phyloP scores from a whole-genome alignment of 1,284 basidiomycete species.

The Heimioporus retisporus region DNA sequence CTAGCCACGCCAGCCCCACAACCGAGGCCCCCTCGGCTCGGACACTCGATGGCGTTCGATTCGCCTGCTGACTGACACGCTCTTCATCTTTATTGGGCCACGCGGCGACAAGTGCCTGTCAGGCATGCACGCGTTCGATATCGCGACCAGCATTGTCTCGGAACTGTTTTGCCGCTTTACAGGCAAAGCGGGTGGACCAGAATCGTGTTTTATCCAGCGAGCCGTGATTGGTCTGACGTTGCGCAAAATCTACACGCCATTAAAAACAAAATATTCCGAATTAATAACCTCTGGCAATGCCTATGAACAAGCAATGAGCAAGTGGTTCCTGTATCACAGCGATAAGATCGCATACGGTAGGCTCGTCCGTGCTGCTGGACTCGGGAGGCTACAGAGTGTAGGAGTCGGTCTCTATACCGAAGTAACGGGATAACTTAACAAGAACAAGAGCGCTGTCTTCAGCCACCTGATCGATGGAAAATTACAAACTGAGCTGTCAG shows the following conservation, averaged over 20 bases:
- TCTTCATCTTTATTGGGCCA: slow-evolving; percentile 81
- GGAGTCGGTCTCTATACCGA: too few species aligned
- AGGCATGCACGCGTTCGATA: slow-evolving; percentile 81
- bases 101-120: slow-evolving; percentile 70
- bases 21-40: slow-evolving; percentile 65
- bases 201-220: slow-evolving; percentile 76
- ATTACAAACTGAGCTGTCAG: too few species aligned
- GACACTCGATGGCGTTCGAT: slow-evolving; percentile 85
- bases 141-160: slow-evolving; percentile 64
- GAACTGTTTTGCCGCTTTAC: slow-evolving; percentile 73
- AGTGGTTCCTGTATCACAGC: too few species aligned
- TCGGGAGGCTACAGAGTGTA: too few species aligned
- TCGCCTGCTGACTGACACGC: slow-evolving; percentile 54
- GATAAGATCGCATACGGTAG: too few species aligned
- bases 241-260: slow-evolving; percentile 58
- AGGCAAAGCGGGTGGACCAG: slow-evolving; percentile 62
- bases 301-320: too few species aligned
- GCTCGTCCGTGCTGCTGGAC: too few species aligned
- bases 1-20: slow-evolving; percentile 37
- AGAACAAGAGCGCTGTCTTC: too few species aligned
- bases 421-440: too few species aligned
- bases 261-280: too few species aligned
- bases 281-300: too few species aligned
- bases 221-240: slow-evolving; percentile 72
- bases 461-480: too few species aligned